These are phyloP conservation scores for Vigna nakashimae DNA, from an alignment of 306 rosid genomes.

Conservation along the genomic window DNA sequence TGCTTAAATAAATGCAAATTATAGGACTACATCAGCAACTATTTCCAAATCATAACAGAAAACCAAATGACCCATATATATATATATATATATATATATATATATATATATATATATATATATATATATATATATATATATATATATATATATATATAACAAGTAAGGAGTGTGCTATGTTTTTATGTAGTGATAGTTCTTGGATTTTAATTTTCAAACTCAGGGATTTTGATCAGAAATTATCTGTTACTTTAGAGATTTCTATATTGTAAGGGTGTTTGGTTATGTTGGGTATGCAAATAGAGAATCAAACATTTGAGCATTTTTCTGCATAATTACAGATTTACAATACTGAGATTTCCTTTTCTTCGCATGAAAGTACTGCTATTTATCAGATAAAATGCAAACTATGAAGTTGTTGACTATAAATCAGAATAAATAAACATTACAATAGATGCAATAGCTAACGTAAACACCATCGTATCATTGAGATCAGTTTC, in stretches of 20 bases:
- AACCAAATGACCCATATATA: background rate
- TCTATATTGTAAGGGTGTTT: background rate
- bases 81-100: too few relatives aligned
- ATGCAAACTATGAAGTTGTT: slow-evolving; percentile 9
- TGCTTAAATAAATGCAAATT: background rate
- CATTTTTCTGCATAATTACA: slow-evolving; percentile 20
- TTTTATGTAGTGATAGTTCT: background rate
- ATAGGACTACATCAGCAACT: background rate
- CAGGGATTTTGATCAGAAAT: background rate
- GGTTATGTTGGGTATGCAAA: slow-evolving; percentile 5
- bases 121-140: too few relatives aligned
- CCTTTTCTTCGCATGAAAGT: background rate
- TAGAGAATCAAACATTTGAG: background rate
- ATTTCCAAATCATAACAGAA: slow-evolving; percentile 3
- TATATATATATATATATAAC: background rate
- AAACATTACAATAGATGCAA: slow-evolving; percentile 19
- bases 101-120: too few relatives aligned
- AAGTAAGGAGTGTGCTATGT: slow-evolving; percentile 1
- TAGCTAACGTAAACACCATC: slow-evolving; percentile 30
- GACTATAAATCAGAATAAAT: background rate
- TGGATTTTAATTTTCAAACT: background rate
- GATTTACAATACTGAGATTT: background rate
- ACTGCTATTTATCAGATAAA: background rate
- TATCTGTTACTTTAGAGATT: background rate
- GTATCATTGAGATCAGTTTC: slow-evolving; percentile 2